phyloP scores from a whole-genome alignment of 108 stramenopile genomes.

The Parmales sp. region DNA sequence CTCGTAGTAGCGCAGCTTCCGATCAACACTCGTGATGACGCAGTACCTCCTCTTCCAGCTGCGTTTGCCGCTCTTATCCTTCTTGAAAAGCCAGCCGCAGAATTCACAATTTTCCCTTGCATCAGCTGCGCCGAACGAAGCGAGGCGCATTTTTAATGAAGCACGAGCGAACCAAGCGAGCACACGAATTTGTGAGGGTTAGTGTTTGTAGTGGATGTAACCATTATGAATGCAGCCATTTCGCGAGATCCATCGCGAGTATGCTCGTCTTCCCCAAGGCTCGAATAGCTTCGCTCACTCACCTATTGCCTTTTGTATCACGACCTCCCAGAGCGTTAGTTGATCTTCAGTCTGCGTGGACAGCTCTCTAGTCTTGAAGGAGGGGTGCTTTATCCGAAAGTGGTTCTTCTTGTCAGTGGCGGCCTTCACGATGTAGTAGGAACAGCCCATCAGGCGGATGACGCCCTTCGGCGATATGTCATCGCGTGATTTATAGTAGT shows the following conservation, averaged over 20 bases:
- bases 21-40: no score
- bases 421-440: conserved; percentile 1
- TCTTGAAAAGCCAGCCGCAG: conserved; percentile 1
- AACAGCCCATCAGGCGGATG: neutral
- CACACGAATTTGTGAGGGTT: no score
- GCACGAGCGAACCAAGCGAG: no score
- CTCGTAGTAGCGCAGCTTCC: neutral
- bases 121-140: no score
- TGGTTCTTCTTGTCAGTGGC: conserved; percentile 8
- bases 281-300: neutral
- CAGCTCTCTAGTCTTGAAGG: neutral
- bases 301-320: neutral
- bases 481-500: neutral
- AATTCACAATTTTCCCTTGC: no score
- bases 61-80: conserved; percentile 4
- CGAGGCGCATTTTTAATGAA: no score
- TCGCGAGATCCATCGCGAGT: no score
- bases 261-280: no score
- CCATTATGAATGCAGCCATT: no score
- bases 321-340: neutral
- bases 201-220: no score
- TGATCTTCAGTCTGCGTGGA: neutral
- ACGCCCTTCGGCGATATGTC: conserved; percentile 1
- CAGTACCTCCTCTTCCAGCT: conserved; percentile 3
- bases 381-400: conserved; percentile 8